Conservation (phyloP, 2,329 filamentous ascomycete genomes). For the Venturia aucupariae region DNA sequence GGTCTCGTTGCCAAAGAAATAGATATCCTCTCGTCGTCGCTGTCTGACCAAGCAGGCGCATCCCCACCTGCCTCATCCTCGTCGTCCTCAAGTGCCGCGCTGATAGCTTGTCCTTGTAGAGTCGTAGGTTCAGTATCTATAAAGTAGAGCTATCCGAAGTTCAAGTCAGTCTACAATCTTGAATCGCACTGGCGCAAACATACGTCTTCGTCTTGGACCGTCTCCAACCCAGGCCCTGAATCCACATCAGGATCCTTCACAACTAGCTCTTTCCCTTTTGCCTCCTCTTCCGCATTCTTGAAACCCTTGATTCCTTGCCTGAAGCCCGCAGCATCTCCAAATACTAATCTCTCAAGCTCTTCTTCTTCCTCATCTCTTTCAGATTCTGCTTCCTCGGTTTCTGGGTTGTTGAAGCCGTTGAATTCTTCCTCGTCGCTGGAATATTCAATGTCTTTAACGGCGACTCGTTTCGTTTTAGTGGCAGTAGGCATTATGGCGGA, state of each 20-base stretch:
- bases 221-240: slow-evolving; percentile 45
- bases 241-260: slow-evolving; percentile 37
- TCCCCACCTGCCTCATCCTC: slow-evolving; percentile 32
- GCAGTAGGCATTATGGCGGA: slow-evolving; percentile 1
- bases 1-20: slow-evolving; percentile 71
- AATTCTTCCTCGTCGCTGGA: slow-evolving; percentile 6
- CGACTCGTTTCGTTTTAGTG: not conserved
- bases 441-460: not conserved
- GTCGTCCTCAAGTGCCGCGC: slow-evolving; percentile 33
- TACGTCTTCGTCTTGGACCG: slow-evolving; percentile 65
- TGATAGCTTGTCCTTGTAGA: slow-evolving; percentile 32
- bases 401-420: slow-evolving; percentile 2
- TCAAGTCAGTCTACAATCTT: not conserved
- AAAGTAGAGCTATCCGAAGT: slow-evolving; percentile 56
- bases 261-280: slow-evolving; percentile 23
- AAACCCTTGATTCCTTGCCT: slow-evolving; percentile 59
- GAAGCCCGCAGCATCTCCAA: slow-evolving; percentile 81
- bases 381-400: slow-evolving; percentile 18
- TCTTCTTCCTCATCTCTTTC: slow-evolving; percentile 77
- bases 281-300: slow-evolving; percentile 33
- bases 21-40: slow-evolving; percentile 81
- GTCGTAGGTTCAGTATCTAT: slow-evolving; percentile 56
- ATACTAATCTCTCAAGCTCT: slow-evolving; percentile 78
- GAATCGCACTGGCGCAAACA: not conserved
- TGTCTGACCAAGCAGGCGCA: slow-evolving; percentile 77